Percentiles rank a stretch among this genome's conserved stretches.
These are phyloP conservation scores for Nannochloropsis gaditana DNA, from an alignment of 108 stramenopile genomes.

Conservation along the genomic window DNA sequence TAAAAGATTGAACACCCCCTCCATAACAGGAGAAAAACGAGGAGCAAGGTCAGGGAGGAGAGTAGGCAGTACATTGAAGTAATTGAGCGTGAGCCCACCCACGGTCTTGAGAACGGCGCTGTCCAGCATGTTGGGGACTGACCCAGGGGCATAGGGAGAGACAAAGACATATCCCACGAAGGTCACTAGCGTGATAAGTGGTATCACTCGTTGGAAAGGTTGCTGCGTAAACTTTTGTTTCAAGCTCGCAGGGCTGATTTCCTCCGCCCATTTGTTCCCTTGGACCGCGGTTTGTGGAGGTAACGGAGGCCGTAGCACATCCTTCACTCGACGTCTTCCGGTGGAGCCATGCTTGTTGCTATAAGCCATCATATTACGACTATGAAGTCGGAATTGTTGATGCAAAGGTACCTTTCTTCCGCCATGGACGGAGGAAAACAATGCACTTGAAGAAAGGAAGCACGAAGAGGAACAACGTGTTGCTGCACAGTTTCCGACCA, in stretches of 20 bases:
- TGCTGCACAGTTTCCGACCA: too few relatives aligned
- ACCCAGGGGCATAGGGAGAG: conserved; percentile 65
- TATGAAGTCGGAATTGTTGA: too few relatives aligned
- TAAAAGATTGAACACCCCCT: conserved; percentile 76
- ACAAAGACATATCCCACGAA: conserved; percentile 59
- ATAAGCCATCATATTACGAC: too few relatives aligned
- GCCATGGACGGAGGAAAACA: too few relatives aligned
- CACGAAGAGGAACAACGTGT: too few relatives aligned
- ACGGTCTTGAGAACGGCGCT: conserved; percentile 72
- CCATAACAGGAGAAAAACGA: conserved; percentile 68
- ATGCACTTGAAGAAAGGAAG: too few relatives aligned
- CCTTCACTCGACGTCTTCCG: background rate
- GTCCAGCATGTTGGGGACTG: conserved; percentile 62
- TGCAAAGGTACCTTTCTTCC: too few relatives aligned
- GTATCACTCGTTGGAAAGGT: background rate
- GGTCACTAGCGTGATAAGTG: background rate
- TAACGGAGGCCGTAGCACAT: background rate
- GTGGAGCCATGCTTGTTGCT: background rate
- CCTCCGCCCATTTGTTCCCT: background rate
- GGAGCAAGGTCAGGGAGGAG: conserved; percentile 53
- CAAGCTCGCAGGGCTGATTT: conserved; percentile 2
- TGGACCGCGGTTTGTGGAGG: background rate
- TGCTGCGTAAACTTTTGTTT: background rate
- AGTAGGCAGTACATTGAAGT: conserved; percentile 67
- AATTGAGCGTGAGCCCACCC: conserved; percentile 67